Conservation (phyloP, 306 rosid genomes). For the Betula pendula region DNA sequence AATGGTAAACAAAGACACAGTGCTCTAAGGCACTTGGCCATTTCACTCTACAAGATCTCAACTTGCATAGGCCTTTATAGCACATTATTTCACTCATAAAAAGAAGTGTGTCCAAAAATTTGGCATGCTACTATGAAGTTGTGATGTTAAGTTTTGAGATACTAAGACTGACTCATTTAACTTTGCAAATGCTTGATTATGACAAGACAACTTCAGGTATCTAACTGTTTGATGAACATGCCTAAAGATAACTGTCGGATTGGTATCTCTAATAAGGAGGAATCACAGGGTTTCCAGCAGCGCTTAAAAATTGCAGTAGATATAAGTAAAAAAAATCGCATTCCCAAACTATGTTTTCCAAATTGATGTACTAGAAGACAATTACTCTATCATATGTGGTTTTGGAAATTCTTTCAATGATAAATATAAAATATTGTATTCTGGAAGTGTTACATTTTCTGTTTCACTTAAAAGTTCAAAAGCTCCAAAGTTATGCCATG, state of each 20-base stretch:
- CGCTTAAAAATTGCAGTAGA: not conserved
- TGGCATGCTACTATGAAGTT: not conserved
- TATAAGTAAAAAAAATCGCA: not conserved
- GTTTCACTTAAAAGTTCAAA: not conserved
- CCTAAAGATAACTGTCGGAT: not conserved
- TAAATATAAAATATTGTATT: no score
- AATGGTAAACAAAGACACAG: not conserved
- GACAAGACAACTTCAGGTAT: not conserved
- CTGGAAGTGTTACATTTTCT: not conserved
- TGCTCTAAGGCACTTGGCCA: not conserved
- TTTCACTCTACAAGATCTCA: not conserved
- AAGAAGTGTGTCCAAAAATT: not conserved
- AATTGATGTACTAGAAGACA: not conserved
- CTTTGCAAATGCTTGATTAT: not conserved
- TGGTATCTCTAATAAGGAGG: not conserved
- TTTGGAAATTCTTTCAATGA: not conserved
- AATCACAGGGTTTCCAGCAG: not conserved
- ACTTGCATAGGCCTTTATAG: not conserved
- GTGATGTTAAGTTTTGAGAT: not conserved
- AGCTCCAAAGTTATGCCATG: not conserved
- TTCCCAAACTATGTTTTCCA: not conserved
- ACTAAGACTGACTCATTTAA: not conserved
- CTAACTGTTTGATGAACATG: not conserved
- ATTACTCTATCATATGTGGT: not conserved
- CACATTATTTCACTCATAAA: not conserved